Percentiles rank a stretch among this genome's conserved stretches.
phyloP scores from a whole-genome alignment of 2,329 filamentous ascomycete genomes.

The Colletotrichum sublineola region DNA sequence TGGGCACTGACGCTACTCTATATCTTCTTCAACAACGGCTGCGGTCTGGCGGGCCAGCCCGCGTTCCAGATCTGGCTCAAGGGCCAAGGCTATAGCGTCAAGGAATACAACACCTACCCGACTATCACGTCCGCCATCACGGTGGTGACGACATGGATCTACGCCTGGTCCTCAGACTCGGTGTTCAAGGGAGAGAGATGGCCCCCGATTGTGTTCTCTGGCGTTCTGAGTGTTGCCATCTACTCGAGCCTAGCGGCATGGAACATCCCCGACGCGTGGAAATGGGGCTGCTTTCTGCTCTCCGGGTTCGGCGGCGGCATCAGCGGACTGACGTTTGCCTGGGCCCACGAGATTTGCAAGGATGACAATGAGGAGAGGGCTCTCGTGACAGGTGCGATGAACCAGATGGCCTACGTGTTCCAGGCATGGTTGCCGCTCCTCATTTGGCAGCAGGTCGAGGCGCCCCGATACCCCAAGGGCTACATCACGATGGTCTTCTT shows the following conservation, averaged over 20 bases:
- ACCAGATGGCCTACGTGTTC: conserved; percentile 77
- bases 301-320: conserved; percentile 64
- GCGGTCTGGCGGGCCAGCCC: conserved; percentile 61
- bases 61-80: conserved; percentile 67
- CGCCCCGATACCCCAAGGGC: conserved; percentile 71
- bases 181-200: conserved; percentile 71
- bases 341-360: conserved; percentile 64
- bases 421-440: conserved; percentile 78
- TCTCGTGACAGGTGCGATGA: conserved; percentile 75
- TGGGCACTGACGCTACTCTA: conserved; percentile 71
- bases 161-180: conserved; percentile 76
- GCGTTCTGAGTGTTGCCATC: conserved; percentile 57
- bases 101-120: conserved; percentile 65
- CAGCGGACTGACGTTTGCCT: conserved; percentile 61
- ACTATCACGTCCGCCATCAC: conserved; percentile 69
- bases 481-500: conserved; percentile 68
- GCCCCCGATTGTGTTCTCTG: conserved; percentile 73
- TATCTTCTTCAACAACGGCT: conserved; percentile 74
- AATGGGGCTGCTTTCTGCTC: conserved; percentile 72
- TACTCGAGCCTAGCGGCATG: conserved; percentile 58
- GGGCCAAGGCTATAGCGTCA: conserved; percentile 56
- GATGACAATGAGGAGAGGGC: conserved; percentile 74
- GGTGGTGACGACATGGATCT: conserved; percentile 70
- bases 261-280: conserved; percentile 65
- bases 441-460: conserved; percentile 75